phyloP scores from a whole-genome alignment of 2,329 filamentous ascomycete species.

The Colletotrichum filicis region DNA sequence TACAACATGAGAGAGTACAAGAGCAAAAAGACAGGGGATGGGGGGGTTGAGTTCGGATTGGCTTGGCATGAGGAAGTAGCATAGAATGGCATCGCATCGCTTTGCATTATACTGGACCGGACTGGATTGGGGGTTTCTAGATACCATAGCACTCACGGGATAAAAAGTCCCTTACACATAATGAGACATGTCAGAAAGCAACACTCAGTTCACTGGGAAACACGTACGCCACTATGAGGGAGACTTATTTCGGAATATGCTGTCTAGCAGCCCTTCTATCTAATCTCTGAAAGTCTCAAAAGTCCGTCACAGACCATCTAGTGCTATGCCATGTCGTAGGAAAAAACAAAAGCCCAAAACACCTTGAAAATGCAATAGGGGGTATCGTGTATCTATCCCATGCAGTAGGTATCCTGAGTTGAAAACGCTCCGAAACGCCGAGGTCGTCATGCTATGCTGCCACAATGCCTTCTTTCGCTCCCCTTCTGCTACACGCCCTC shows the following conservation, averaged over 20 bases:
- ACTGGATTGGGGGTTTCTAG: background rate
- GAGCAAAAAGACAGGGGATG: background rate
- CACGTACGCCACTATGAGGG: background rate
- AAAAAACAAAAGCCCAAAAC: background rate
- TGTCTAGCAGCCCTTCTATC: background rate
- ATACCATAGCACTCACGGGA: background rate
- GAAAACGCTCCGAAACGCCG: conserved; percentile 23
- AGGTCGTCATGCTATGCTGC: conserved; percentile 14
- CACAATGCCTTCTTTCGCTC: background rate
- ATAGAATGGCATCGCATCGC: background rate
- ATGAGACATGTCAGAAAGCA: background rate
- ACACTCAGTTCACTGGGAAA: background rate
- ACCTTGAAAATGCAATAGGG: background rate
- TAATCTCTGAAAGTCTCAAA: background rate
- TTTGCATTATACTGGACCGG: background rate
- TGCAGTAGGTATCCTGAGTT: conserved; percentile 18
- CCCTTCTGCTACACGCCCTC: background rate
- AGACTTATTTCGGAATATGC: background rate
- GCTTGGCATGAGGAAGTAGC: background rate
- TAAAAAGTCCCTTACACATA: background rate
- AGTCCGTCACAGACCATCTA: background rate
- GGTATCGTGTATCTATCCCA: conserved; percentile 35
- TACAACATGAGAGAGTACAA: background rate
- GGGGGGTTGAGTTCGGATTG: background rate
- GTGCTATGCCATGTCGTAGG: background rate